Evolutionary conservation across 306 rosid genomes (phyloP), one percentile per base, ranked within the genome.

Genomic region (Vigna angularis): DNA sequence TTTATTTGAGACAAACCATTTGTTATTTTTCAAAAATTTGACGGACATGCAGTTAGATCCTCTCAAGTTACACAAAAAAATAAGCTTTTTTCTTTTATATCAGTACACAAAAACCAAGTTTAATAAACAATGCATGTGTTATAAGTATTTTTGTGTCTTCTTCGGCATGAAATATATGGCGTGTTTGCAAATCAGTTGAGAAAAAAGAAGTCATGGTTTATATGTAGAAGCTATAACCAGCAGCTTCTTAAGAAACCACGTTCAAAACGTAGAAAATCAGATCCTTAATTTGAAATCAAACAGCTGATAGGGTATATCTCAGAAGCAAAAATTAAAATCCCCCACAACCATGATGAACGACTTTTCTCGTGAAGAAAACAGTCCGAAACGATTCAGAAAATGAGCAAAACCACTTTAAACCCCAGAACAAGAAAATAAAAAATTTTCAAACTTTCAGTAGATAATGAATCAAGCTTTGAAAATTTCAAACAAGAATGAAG

Each of bases 301-400:
- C 26, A 18, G 5, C 58, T 8, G 9, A 7, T 9, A 30, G 26
- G 34, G 24, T 15, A 34, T 34, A 3, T 36, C 49, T 64, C 69
- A 4, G 24, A 10, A 16, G 45, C 56, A 3, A 1, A 24, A 72
- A 65, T 64, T 28, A 20, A 15, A 73, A 50, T n/a, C 80, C 30
- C 36, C 12, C 26, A 59, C n/a, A 42, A 14, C 16, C 42, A 20
- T 4, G 32, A 13, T 9, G 13, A 53, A 10, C 26, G 7, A 38
- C 9, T 53, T 73, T 42, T 8, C 66, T 49, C 36, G 7, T 4
- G 44, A 79, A 66, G 58, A 38, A 55, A 69, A 20, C 55, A 34
- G 13, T 1, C n/a, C 15, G 34, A 64, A 26, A 55, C 2, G 40
- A n/a, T 6, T 24, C 14, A 58, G 45, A 58, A 66, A 22, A 24